Evolutionary conservation across 352 stramenopile genomes (phyloP).

Genomic region (Aphanomyces astaci): DNA sequence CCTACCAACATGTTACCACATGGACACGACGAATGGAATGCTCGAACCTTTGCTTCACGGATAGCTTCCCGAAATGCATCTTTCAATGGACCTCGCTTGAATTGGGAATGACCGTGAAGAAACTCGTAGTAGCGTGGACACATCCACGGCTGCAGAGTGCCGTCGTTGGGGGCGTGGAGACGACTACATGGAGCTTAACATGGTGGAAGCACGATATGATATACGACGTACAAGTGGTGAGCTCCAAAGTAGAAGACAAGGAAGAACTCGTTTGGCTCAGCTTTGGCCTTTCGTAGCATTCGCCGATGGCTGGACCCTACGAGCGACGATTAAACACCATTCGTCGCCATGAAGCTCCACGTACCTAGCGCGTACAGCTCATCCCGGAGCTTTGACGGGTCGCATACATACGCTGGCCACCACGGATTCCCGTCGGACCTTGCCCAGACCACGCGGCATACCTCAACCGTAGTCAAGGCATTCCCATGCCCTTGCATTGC

Average conservation of each 20-base stretch:
- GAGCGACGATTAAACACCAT: background rate
- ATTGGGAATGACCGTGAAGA: background rate
- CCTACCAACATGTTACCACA: background rate
- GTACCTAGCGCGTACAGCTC: background rate
- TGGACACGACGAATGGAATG: background rate
- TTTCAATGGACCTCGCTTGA: background rate
- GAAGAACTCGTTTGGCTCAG: background rate
- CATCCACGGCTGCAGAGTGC: background rate
- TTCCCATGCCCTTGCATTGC: too few species aligned
- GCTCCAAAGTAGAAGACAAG: conserved; percentile 6
- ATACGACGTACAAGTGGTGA: background rate
- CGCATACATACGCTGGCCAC: conserved; percentile 4
- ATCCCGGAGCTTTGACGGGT: background rate
- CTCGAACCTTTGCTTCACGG: background rate
- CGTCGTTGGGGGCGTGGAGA: background rate
- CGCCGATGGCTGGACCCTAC: background rate
- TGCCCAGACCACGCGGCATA: background rate
- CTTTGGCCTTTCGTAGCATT: conserved; percentile 5
- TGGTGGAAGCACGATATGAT: background rate
- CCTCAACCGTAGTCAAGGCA: background rate
- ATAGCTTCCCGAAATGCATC: background rate
- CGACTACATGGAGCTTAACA: background rate
- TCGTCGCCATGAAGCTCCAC: background rate
- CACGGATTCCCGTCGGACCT: background rate
- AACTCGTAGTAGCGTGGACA: background rate